Conservation (phyloP, 116 monocot species). For the Phalaenopsis hybrid region DNA sequence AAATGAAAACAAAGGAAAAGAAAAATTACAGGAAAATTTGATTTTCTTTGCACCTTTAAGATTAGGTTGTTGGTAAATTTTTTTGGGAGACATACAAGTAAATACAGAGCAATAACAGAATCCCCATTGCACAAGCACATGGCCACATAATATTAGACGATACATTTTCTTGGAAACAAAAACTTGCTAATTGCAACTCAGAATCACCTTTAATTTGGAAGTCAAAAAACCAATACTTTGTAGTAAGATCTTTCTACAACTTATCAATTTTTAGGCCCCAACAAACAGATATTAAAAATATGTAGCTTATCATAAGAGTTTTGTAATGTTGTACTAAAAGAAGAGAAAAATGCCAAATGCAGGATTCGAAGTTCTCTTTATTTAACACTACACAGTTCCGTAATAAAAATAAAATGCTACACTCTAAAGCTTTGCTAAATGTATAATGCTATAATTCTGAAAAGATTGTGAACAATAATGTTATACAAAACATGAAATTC, state of each 20-base stretch:
- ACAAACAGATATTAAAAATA: neutral
- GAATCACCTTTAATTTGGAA: neutral
- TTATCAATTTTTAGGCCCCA: neutral
- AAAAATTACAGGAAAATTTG: too few species aligned
- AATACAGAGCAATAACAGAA: too few species aligned
- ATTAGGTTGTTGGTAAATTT: too few species aligned
- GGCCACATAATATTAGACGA: too few species aligned
- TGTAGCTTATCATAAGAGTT: neutral
- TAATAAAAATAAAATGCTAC: neutral
- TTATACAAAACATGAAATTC: neutral
- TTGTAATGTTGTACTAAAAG: neutral
- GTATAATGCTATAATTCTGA: neutral
- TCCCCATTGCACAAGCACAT: too few species aligned
- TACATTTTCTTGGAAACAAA: too few species aligned
- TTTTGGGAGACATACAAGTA: too few species aligned
- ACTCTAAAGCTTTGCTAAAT: neutral
- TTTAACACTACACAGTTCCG: neutral
- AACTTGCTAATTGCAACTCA: neutral
- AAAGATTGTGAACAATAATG: neutral
- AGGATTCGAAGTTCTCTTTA: neutral
- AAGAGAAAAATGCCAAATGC: neutral
- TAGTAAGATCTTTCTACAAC: neutral
- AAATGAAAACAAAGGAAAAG: too few species aligned
- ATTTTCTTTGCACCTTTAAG: too few species aligned
- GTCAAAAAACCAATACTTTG: neutral